phyloP scores from a whole-genome alignment of 352 stramenopile species.

The Phytophthora citrophthora region DNA sequence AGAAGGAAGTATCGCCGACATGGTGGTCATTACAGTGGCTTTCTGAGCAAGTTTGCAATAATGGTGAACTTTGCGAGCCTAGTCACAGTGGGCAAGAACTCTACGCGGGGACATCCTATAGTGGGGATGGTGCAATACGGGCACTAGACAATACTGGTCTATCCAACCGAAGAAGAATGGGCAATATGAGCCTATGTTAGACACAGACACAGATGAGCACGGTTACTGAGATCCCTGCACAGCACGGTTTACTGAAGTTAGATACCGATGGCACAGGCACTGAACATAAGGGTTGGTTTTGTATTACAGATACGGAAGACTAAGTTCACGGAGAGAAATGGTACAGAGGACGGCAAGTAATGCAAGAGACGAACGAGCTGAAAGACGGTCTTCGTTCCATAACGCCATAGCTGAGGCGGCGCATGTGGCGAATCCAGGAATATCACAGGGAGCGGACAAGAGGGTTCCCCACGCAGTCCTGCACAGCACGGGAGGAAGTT shows the following conservation, averaged over 20 bases:
- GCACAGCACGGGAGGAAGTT: not conserved
- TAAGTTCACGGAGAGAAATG: not conserved
- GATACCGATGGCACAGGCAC: too few relatives aligned
- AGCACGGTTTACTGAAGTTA: too few relatives aligned
- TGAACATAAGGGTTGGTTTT: not conserved
- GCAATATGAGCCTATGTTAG: too few relatives aligned
- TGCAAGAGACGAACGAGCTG: not conserved
- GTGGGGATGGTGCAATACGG: too few relatives aligned
- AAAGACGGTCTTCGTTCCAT: not conserved
- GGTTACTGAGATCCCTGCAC: too few relatives aligned
- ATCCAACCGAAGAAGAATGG: too few relatives aligned
- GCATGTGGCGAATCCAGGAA: not conserved
- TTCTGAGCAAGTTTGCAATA: not conserved
- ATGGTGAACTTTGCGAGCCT: not conserved
- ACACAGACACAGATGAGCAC: too few relatives aligned
- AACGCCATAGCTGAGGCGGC: not conserved
- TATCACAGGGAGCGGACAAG: not conserved
- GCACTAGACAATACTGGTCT: too few relatives aligned
- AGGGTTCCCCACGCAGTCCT: not conserved
- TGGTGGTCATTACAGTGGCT: constrained; percentile 2
- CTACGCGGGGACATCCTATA: too few relatives aligned
- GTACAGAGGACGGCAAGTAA: not conserved
- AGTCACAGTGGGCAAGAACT: not conserved
- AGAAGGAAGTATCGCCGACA: not conserved
- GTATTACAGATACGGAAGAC: not conserved